Evolutionary conservation across 2,329 filamentous ascomycete species (phyloP).

Genomic region (Talaromyces marneffei): DNA sequence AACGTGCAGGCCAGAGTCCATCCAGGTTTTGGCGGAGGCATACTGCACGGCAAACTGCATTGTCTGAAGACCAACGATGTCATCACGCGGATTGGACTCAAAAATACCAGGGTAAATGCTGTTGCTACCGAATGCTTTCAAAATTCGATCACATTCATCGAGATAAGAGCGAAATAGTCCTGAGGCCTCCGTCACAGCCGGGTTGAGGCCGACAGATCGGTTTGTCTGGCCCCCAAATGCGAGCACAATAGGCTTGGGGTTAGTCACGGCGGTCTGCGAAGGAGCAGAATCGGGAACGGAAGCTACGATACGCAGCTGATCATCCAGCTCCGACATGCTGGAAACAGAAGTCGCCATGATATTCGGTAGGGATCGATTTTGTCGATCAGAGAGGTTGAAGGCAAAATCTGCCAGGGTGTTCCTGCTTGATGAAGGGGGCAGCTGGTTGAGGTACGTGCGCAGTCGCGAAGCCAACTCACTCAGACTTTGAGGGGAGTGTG

Average conservation of each 20-base stretch:
- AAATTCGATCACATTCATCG: not conserved
- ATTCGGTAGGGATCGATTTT: not conserved
- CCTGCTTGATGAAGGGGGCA: not conserved
- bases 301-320: not conserved
- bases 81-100: not conserved
- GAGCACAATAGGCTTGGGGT: not conserved
- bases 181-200: not conserved
- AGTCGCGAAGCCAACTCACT: not conserved
- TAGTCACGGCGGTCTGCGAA: not conserved
- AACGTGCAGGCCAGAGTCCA: not conserved
- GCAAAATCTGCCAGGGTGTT: not conserved
- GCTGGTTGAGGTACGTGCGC: not conserved
- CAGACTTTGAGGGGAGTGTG: not conserved
- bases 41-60: not conserved
- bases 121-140: not conserved
- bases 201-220: not conserved
- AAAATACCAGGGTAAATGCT: not conserved
- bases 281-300: not conserved
- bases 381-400: not conserved
- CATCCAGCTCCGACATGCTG: not conserved
- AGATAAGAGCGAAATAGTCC: not conserved
- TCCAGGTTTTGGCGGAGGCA: not conserved
- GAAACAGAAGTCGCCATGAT: not conserved
- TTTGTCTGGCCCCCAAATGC: not conserved
- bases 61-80: not conserved